A percentile compares a stretch with the other conserved stretches of the same genome.
Conservation (phyloP, 1,139 yeast species). For the Diutina neorugosa region DNA sequence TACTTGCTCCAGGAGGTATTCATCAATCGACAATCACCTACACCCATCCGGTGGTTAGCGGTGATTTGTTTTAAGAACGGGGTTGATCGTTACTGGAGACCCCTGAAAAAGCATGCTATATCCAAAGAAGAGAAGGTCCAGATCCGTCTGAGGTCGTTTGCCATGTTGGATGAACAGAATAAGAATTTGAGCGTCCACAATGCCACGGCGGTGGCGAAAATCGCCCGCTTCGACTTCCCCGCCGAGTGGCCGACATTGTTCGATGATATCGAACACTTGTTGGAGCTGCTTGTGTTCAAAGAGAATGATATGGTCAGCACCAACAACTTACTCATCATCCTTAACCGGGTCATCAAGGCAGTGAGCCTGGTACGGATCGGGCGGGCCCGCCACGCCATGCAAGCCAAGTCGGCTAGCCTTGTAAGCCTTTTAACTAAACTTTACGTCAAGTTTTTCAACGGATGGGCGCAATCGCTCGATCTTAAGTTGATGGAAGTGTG, state of each 20-base stretch:
- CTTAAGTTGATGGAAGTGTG: slow-evolving; percentile 53
- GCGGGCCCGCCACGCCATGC: slow-evolving; percentile 68
- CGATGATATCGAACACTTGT: slow-evolving; percentile 36
- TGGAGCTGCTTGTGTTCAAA: slow-evolving; percentile 34
- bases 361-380: slow-evolving; percentile 74
- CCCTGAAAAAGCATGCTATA: slow-evolving; percentile 46
- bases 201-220: slow-evolving; percentile 69
- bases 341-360: slow-evolving; percentile 68
- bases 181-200: slow-evolving; percentile 68
- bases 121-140: slow-evolving; percentile 54
- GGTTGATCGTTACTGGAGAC: slow-evolving; percentile 72
- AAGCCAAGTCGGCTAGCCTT: slow-evolving; percentile 51
- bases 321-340: slow-evolving; percentile 15
- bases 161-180: slow-evolving; percentile 53
- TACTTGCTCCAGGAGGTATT: slow-evolving; percentile 49
- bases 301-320: slow-evolving; percentile 24
- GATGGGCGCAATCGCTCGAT: slow-evolving; percentile 43
- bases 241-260: slow-evolving; percentile 73
- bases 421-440: slow-evolving; percentile 47
- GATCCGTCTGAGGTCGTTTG: slow-evolving; percentile 49
- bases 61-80: slow-evolving; percentile 84
- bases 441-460: slow-evolving; percentile 46
- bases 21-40: slow-evolving; percentile 40
- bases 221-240: slow-evolving; percentile 80
- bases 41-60: slow-evolving; percentile 75